phyloP scores from a whole-genome alignment of 2,329 filamentous ascomycete genomes.

The Phyllosticta citriasiana region DNA sequence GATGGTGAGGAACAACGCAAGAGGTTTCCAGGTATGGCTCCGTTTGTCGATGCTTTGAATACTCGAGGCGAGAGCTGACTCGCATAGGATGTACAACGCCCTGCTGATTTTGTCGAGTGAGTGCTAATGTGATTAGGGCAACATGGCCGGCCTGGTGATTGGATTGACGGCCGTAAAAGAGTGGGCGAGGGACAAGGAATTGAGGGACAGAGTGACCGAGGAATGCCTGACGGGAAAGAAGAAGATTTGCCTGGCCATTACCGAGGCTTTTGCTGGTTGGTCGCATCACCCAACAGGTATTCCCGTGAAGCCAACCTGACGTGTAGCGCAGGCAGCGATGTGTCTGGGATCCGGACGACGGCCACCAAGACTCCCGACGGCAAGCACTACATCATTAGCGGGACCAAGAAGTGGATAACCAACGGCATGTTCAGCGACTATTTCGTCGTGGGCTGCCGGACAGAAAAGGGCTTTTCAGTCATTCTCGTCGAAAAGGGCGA shows the following conservation, averaged over 20 bases:
- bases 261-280: conserved; percentile 63
- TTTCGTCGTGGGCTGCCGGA: conserved; percentile 72
- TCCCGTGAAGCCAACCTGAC: not conserved
- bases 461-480: conserved; percentile 68
- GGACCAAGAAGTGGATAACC: conserved; percentile 80
- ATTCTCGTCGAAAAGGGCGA: conserved; percentile 65
- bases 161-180: conserved; percentile 70
- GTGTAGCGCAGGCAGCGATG: conserved; percentile 53
- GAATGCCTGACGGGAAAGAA: conserved; percentile 73
- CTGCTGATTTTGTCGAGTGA: not conserved
- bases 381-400: conserved; percentile 53
- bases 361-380: conserved; percentile 38
- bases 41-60: not conserved
- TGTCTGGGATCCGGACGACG: conserved; percentile 69
- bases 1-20: conserved; percentile 56
- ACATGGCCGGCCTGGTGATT: conserved; percentile 80
- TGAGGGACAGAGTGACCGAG: conserved; percentile 56
- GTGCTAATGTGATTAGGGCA: conserved; percentile 25
- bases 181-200: conserved; percentile 57
- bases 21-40: conserved; percentile 70
- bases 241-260: conserved; percentile 82
- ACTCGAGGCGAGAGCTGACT: not conserved
- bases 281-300: not conserved
- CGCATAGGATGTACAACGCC: not conserved
- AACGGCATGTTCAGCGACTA: conserved; percentile 74